A percentile compares a stretch with the other conserved stretches of the same genome.
These are phyloP conservation scores for Volutella citrinella DNA, from an alignment of 2,329 filamentous ascomycete species.

Conservation along the genomic window DNA sequence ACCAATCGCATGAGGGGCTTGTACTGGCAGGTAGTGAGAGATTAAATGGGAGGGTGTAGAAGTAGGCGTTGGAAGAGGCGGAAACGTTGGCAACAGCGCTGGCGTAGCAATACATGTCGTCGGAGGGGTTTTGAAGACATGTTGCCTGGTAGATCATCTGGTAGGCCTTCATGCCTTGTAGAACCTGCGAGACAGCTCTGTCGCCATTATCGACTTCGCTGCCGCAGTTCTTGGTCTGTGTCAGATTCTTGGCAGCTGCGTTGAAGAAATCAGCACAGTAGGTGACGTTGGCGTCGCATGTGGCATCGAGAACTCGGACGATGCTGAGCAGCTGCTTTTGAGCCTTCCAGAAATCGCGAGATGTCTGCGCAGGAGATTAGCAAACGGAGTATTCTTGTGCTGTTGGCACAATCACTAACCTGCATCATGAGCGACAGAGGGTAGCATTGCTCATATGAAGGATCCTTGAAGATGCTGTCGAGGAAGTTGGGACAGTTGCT, in stretches of 20 bases:
- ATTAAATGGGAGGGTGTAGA: constrained; percentile 85
- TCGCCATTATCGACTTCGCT: constrained; percentile 67
- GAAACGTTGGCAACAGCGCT: constrained; percentile 76
- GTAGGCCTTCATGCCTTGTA: constrained; percentile 74
- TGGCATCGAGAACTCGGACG: constrained; percentile 73
- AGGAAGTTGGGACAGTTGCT: constrained; percentile 66
- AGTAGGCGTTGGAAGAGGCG: constrained; percentile 68
- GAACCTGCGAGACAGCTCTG: constrained; percentile 69
- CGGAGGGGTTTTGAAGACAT: constrained; percentile 68
- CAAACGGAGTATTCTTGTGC: too few relatives aligned
- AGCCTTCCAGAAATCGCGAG: constrained; percentile 78
- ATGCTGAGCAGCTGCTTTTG: constrained; percentile 68
- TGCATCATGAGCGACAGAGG: constrained; percentile 82
- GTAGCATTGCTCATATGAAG: constrained; percentile 70
- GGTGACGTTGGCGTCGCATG: constrained; percentile 66
- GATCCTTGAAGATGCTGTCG: constrained; percentile 60
- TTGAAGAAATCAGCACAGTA: constrained; percentile 66
- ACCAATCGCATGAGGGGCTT: constrained; percentile 71
- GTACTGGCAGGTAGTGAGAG: constrained; percentile 63
- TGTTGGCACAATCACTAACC: constrained; percentile 45
- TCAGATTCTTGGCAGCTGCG: constrained; percentile 63
- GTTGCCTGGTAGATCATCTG: constrained; percentile 74
- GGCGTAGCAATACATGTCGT: constrained; percentile 74
- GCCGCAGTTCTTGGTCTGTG: constrained; percentile 62
- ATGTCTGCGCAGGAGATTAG: constrained; percentile 56